Evolutionary conservation across 2,329 filamentous ascomycete species (phyloP).

Genomic region (Aureobasidium leucospermi): DNA sequence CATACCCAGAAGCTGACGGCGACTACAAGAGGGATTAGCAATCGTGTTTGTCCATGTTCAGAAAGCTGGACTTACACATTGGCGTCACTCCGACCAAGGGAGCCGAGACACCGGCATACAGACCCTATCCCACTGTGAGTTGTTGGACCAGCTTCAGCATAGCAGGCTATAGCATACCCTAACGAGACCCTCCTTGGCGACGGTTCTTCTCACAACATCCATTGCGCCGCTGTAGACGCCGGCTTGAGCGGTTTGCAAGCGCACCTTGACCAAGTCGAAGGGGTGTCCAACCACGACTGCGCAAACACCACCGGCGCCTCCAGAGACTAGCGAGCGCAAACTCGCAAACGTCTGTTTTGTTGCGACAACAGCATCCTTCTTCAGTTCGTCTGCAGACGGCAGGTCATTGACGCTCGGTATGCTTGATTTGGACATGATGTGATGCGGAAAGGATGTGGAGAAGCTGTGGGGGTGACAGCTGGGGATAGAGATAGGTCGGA

Average conservation of each 20-base stretch:
- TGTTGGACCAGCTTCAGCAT: not conserved
- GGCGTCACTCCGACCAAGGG: conserved; percentile 93
- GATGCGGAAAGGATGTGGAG: not conserved
- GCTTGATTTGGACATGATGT: conserved; percentile 12
- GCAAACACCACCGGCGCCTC: conserved; percentile 88
- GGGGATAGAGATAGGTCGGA: not conserved
- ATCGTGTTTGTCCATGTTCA: not conserved
- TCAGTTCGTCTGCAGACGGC: conserved; percentile 40
- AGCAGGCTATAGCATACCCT: conserved; percentile 32
- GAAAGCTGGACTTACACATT: conserved; percentile 71
- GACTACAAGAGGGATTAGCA: conserved; percentile 35
- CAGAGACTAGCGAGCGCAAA: conserved; percentile 76
- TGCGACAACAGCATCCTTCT: conserved; percentile 44
- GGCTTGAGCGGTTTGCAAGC: conserved; percentile 89
- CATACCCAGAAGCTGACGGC: conserved; percentile 60
- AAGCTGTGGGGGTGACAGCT: not conserved
- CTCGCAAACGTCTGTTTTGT: conserved; percentile 52
- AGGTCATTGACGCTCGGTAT: conserved; percentile 16
- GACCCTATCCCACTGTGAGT: conserved; percentile 45
- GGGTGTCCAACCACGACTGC: conserved; percentile 90
- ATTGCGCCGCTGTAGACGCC: conserved; percentile 86
- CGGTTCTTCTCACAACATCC: conserved; percentile 82
- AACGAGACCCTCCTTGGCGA: conserved; percentile 75
- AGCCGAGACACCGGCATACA: conserved; percentile 96
- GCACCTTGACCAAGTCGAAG: conserved; percentile 96